Conservation (phyloP, 1,139 yeast species). For the Meyerozyma athensensis region DNA sequence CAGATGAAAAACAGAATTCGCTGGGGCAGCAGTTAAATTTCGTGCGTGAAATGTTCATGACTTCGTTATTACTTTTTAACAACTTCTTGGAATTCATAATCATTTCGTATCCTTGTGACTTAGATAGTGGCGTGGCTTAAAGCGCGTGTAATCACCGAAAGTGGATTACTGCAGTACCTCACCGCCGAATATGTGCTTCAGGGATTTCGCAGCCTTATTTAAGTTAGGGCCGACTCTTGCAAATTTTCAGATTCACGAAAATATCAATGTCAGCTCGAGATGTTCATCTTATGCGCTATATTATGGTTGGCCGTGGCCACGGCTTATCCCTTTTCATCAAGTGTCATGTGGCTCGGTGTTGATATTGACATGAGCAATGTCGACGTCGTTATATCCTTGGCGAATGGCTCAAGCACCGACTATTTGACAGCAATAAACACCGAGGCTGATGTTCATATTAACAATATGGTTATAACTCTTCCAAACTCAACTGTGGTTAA, state of each 20-base stretch:
- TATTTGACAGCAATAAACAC: not conserved
- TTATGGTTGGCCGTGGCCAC: conserved; percentile 3
- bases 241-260: not conserved
- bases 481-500: conserved; percentile 2
- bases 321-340: conserved; percentile 2
- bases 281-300: not conserved
- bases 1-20: conserved; percentile 3
- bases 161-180: not conserved
- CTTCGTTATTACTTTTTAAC: not conserved
- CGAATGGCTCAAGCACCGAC: conserved; percentile 3
- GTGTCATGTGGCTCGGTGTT: not conserved
- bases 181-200: not conserved
- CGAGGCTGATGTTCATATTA: conserved; percentile 2
- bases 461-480: conserved; percentile 1
- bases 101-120: conserved; percentile 2
- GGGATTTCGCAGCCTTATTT: not conserved
- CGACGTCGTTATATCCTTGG: conserved; percentile 2
- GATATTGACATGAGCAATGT: conserved; percentile 1
- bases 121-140: not conserved
- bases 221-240: not conserved
- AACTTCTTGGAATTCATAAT: not conserved
- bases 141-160: not conserved
- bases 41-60: conserved; percentile 4
- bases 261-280: not conserved
- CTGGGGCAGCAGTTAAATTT: not conserved